phyloP scores from a whole-genome alignment of 2,329 filamentous ascomycete species.

The Lasiodiplodia citricola region DNA sequence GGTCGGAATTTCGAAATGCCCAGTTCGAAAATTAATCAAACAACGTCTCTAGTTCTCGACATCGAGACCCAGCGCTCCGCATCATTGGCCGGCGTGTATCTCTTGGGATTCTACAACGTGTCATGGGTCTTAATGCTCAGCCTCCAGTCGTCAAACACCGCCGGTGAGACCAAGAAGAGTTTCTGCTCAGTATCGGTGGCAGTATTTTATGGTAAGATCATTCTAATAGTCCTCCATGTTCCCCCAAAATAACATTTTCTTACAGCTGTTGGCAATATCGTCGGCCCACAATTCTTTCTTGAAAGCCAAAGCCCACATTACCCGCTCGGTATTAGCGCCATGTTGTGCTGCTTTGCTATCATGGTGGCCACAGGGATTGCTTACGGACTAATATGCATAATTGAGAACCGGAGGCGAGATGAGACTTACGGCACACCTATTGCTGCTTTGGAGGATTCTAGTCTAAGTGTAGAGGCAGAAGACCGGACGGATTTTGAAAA shows the following conservation, averaged over 20 bases:
- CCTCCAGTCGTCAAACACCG: constrained; percentile 1
- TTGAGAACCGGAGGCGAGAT: constrained; percentile 2
- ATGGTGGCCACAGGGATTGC: background rate
- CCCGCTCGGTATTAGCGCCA: background rate
- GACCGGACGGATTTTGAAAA: constrained; percentile 69
- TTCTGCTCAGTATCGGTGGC: background rate
- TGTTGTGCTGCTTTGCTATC: constrained; percentile 12
- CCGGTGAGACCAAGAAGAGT: background rate
- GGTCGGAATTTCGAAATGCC: background rate
- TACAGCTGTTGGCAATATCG: background rate
- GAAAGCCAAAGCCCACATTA: constrained; percentile 1
- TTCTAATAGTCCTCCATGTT: too few species aligned
- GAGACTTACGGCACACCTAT: background rate
- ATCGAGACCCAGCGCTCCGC: background rate
- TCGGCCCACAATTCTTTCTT: constrained; percentile 1
- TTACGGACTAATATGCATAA: background rate
- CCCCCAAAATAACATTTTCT: too few species aligned
- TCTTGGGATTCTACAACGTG: constrained; percentile 4
- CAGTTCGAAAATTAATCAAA: background rate
- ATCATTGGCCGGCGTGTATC: background rate
- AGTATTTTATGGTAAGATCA: background rate
- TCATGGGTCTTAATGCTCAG: background rate
- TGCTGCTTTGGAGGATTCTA: background rate
- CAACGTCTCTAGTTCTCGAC: background rate
- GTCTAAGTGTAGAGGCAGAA: constrained; percentile 41